Evolutionary conservation across 495 filamentous ascomycete species (phyloP).

Genomic region (Hypoxylon lienhwacheense): DNA sequence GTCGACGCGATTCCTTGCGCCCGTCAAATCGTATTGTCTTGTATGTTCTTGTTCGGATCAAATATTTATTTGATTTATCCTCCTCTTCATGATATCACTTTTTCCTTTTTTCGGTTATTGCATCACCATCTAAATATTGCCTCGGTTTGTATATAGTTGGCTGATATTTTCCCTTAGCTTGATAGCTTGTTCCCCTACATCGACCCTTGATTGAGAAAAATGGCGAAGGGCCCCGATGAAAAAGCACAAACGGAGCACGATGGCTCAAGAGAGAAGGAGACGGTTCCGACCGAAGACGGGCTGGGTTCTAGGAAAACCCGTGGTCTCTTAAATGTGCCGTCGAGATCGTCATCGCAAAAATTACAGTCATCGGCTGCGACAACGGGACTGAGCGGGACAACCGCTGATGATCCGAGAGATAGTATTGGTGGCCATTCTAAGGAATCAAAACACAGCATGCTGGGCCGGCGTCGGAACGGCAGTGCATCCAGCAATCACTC

Average conservation of each 20-base stretch:
- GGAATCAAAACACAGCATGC: conserved; percentile 70
- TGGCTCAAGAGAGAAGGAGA: conserved; percentile 53
- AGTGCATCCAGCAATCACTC: conserved; percentile 61
- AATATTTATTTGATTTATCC: background rate
- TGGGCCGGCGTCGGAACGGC: conserved; percentile 66
- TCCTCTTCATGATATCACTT: background rate
- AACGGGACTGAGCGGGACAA: conserved; percentile 66
- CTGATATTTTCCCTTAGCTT: conserved; percentile 14
- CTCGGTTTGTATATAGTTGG: background rate
- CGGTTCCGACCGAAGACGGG: conserved; percentile 46
- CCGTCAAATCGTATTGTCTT: background rate
- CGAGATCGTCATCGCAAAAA: conserved; percentile 70
- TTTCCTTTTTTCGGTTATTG: too few relatives aligned
- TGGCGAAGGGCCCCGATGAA: conserved; percentile 45
- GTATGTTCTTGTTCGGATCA: background rate
- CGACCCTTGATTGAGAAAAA: conserved; percentile 29
- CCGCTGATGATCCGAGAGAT: conserved; percentile 61
- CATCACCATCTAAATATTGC: too few relatives aligned
- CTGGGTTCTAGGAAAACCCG: conserved; percentile 58
- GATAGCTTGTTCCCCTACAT: conserved; percentile 16
- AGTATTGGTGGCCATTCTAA: conserved; percentile 62
- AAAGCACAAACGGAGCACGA: conserved; percentile 43
- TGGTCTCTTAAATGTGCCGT: conserved; percentile 62
- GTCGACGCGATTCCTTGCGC: conserved; percentile 7
- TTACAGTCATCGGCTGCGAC: conserved; percentile 62